Base-by-base conservation (phyloP, 805 yeast species). In the Yamadazyma insecticola region DNA sequence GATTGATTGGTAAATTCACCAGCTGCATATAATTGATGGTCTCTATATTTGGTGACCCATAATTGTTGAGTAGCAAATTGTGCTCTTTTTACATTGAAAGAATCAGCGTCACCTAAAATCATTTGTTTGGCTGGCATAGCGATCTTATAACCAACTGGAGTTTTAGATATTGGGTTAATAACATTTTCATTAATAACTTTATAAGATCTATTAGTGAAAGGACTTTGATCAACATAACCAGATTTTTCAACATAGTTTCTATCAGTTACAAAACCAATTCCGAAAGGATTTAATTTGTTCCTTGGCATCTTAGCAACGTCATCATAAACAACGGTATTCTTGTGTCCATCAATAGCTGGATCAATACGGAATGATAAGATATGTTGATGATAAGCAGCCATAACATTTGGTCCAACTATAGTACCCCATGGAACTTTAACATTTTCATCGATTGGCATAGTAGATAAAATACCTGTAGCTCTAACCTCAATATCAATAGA, bases 1-100 rank as follows among this genome's bases (percentile, higher is more conserved):
- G 89, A 81, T 62, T 83, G 94, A 58, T 83, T 84, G 40, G 94
- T 83, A 67, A 83, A 82, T 53, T 81, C 89, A 55, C 94, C 94
- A 37, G 88, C 89, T 30, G 89, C 87, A 43, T 67, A 83, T 46
- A 81, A 57, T 59, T 81, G 76, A 51, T 79, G 70, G 52, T 84
- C 92, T 40, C 64, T 63, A 62, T 81, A 79, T 56, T 81, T 82
- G 43, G 90, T 80, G 43, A 81, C 88, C 89, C 90, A 83, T 43
- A 83, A 57, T 54, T 81, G 90, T 54, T 83, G 70, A 14, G 89
- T 81, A 24, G 89, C 86, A 50, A 72, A 83, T 37, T 63, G 66
- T 13, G 90, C 90, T 67, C 92, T 77, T 60, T 69, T 77, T 44
- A 65, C 68, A 52, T 82, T 81, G 63, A 58, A 76, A 3, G 87